phyloP scores from a whole-genome alignment of 2,329 filamentous ascomycete species.

The Tolypocladium album region DNA sequence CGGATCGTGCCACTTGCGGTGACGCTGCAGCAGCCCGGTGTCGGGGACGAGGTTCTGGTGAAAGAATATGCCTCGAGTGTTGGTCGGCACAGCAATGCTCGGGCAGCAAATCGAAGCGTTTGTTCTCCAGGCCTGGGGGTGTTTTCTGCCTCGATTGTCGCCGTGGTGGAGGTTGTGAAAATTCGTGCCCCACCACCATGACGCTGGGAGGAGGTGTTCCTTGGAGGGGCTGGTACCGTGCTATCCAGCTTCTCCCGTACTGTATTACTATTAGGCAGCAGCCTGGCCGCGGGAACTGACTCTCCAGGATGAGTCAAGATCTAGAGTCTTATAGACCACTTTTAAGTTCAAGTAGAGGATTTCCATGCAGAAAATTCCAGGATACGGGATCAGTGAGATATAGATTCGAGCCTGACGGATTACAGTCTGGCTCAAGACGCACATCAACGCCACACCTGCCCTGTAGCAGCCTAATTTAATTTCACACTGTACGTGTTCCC shows the following conservation, averaged over 20 bases:
- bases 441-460: neutral
- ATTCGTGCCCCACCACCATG: conserved; percentile 30
- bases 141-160: conserved; percentile 5
- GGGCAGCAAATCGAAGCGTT: conserved; percentile 1
- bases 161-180: conserved; percentile 24
- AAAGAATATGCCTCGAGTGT: neutral
- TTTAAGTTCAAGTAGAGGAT: too few species aligned
- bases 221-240: conserved; percentile 14
- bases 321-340: neutral
- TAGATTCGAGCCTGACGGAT: neutral
- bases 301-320: neutral
- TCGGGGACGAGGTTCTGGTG: neutral
- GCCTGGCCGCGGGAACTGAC: neutral
- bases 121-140: conserved; percentile 6
- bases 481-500: neutral
- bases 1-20: neutral
- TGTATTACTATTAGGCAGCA: neutral
- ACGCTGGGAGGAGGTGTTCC: conserved; percentile 13
- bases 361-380: too few species aligned
- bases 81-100: neutral
- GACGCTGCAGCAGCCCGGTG: neutral
- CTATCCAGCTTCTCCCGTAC: neutral
- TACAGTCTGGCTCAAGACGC: neutral
- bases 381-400: neutral
- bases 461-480: neutral